Base-by-base conservation (phyloP, 1,139 yeast genomes). In the Hemisphaericaspora lyxosophila region DNA sequence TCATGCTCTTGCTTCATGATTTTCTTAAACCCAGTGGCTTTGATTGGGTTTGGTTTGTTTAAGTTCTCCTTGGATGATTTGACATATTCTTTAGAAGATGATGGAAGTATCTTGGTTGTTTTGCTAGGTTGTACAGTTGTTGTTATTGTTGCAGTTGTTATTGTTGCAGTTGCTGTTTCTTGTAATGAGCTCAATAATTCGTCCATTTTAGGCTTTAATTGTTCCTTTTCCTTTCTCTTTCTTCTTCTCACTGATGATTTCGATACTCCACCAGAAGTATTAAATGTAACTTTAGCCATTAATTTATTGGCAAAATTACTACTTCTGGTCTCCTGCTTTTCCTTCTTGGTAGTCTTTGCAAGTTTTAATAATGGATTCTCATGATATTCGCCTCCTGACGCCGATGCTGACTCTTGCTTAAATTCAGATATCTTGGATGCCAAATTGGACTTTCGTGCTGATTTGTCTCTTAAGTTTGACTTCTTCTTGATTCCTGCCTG, bases 211-310 rank as follows among this genome's bases (percentile, higher is more conserved):
- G 90, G 87, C 46, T 74, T 74, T 44, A 85, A 64, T 47, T 80
- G 77, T 44, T 82, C 83, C 51, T 73, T 75, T 34, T 72, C 69
- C 53, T 78, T 80, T 46, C 87, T 71, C 54, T 81, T 83, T 43
- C 84, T 71, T 60, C 90, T 74, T 52, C 88, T 70, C 8, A 73
- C 49, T 1, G 87, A 67, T 3, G 87, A 80, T 54, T 83, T 84
- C 24, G 86, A 79, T 25, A 83, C 68, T n/a, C 65, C 64, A 28
- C 59, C 60, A 12, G 67, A 59, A 6, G 64, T 58, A 43, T 62
- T 64, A 44, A 58, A 57, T 8, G 68, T 60, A 18, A 59, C 60
- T 37, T 61, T 60, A 26, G 45, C 49, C 34, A 55, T 49, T 57
- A 51, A 51, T 35, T 53, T 53, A 48, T 57, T 62, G 41, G 53